Conservation (phyloP, 148 eudicot genomes). For the Cornus suecica region DNA sequence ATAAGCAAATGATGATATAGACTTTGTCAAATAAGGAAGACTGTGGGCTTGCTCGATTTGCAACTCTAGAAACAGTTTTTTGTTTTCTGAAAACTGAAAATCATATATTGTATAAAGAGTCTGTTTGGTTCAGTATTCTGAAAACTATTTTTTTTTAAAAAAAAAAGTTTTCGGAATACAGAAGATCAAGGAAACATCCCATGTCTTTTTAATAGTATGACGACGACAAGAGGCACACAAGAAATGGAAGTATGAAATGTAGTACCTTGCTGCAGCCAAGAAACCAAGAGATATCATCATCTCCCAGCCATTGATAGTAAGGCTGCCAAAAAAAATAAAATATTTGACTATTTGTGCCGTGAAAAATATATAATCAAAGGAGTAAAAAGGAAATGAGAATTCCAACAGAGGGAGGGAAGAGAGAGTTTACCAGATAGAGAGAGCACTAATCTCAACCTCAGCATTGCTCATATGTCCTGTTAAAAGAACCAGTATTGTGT, state of each 20-base stretch:
- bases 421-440: constrained; percentile 34
- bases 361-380: not conserved
- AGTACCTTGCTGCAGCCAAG: constrained; percentile 33
- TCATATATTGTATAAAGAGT: too few relatives aligned
- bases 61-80: too few relatives aligned
- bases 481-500: constrained; percentile 24
- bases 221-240: not conserved
- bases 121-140: too few relatives aligned
- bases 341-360: not conserved
- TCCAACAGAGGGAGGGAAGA: not conserved
- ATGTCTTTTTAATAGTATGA: too few relatives aligned
- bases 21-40: not conserved
- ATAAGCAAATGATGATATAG: not conserved
- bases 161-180: too few relatives aligned
- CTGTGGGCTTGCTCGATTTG: too few relatives aligned
- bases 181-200: too few relatives aligned
- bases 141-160: too few relatives aligned
- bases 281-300: constrained; percentile 38
- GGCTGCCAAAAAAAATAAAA: constrained; percentile 15
- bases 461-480: constrained; percentile 34
- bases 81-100: too few relatives aligned
- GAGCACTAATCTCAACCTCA: constrained; percentile 31
- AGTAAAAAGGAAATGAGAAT: not conserved
- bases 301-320: constrained; percentile 37
- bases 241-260: not conserved